Evolutionary conservation across 108 stramenopile genomes (phyloP).

Genomic region (Nannochloropsis granulata): DNA sequence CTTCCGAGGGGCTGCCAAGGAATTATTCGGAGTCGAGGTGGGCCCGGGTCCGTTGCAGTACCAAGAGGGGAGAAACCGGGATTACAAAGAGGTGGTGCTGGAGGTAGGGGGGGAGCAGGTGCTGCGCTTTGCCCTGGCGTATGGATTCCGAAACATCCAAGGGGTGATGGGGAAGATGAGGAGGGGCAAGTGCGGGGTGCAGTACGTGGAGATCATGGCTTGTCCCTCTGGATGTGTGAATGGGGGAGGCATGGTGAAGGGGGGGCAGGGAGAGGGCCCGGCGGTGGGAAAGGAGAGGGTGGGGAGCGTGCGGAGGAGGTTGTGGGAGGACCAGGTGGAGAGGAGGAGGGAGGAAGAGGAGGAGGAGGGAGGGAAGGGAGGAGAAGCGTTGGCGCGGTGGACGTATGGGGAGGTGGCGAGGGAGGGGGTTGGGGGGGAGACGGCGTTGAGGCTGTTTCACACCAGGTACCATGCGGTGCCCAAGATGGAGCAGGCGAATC

Average conservation of each 20-base stretch:
- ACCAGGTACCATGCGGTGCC: conserved; percentile 17
- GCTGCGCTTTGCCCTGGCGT: conserved; percentile 74
- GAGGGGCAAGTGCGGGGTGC: conserved; percentile 32
- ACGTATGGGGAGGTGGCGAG: neutral
- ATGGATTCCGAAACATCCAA: conserved; percentile 93
- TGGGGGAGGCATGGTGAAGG: conserved; percentile 69
- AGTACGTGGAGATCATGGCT: conserved; percentile 94
- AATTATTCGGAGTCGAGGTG: conserved; percentile 31
- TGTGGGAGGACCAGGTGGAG: neutral
- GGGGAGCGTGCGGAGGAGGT: neutral
- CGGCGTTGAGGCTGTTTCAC: neutral
- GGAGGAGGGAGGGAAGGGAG: neutral
- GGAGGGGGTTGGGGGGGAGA: neutral
- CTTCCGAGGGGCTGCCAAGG: conserved; percentile 32
- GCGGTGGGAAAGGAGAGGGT: neutral
- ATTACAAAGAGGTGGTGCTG: conserved; percentile 28
- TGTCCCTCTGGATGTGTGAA: conserved; percentile 92
- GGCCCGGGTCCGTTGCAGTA: conserved; percentile 15
- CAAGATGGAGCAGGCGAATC: conserved; percentile 14
- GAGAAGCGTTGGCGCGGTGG: neutral
- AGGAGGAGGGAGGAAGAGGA: neutral
- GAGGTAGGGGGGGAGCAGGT: conserved; percentile 22
- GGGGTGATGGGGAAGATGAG: conserved; percentile 47
- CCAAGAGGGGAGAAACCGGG: conserved; percentile 32
- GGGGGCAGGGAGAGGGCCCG: neutral